Base-by-base conservation (phyloP, 192 early-diverging fungal species). In the Chytriomyces sp. region DNA sequence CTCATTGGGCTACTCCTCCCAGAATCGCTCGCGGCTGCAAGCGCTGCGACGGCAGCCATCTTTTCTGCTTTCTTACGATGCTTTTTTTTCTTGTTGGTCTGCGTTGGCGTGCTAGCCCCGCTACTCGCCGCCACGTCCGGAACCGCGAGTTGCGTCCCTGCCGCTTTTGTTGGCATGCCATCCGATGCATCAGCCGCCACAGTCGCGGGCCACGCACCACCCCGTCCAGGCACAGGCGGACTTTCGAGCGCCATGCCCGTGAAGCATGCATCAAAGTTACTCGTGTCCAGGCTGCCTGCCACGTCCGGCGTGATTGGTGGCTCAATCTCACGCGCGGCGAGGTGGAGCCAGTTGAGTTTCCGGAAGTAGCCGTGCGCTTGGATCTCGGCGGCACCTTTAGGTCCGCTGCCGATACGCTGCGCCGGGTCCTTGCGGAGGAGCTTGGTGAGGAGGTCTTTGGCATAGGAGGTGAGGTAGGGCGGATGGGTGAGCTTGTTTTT, bases 221-320 rank as follows among this genome's bases (percentile, higher is more conserved):
- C 31, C 26, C 59, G 12, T 19, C 26, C 14, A 30, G 22, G 26
- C 12, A 61, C 12, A 22, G 89, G 85, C 4, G 89, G 84, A 38
- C 84, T 82, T 12, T 78, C 76, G 7, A 86, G 70, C 10, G 84
- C 68, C 77, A 86, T 73, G 32, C 32, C 55, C 0, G 93, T 94
- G 65, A 96, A 96, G 57, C 88, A 86, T 2, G 78, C 57, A 63
- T 89, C 90, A 82, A 96, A 96, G 66, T 94, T 92, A 75, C 91
- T 89, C 3, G 89, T 65, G 49, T 65, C 63, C n/a, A 65, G 40
- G 28, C 49, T 52, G n/a, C 32, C 39, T 81, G 84, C 82, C 52
- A 92, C 60, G 41, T 83, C 71, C 14, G 82, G 82, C 14, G 66
- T 56, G 68, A 77, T 69, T 12, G 83, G 83, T 0, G 83, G 83